phyloP scores from a whole-genome alignment of 371 early-diverging fungal genomes.

The Syncephalastrum monosporum region DNA sequence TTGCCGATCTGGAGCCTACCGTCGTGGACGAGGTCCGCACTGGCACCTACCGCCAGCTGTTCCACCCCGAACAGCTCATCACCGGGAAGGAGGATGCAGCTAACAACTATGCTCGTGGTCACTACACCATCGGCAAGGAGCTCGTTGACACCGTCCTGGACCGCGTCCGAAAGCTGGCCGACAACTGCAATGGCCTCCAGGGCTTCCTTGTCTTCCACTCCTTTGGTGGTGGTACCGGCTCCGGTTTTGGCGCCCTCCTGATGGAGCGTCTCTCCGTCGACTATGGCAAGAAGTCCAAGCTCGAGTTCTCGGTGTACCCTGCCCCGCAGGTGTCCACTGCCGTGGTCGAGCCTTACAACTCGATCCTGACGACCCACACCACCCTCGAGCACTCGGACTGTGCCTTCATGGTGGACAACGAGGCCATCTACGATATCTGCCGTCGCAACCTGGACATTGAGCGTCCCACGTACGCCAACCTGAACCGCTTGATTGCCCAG shows the following conservation, averaged over 20 bases:
- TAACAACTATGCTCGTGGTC: slow-evolving; percentile 99
- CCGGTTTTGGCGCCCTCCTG: slow-evolving; percentile 97
- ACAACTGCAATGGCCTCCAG: slow-evolving; percentile 97
- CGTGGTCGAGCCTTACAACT: slow-evolving; percentile 99
- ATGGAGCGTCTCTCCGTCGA: slow-evolving; percentile 95
- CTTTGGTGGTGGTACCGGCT: slow-evolving; percentile 99
- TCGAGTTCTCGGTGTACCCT: slow-evolving; percentile 98
- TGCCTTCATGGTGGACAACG: slow-evolving; percentile 92
- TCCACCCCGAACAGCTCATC: slow-evolving; percentile 99
- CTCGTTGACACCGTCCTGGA: slow-evolving; percentile 96
- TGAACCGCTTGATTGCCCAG: slow-evolving; percentile 98
- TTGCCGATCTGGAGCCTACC: slow-evolving; percentile 98
- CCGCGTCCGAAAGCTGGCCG: slow-evolving; percentile 96
- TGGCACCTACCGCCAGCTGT: slow-evolving; percentile 96
- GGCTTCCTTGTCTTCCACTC: slow-evolving; percentile 99
- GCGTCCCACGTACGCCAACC: slow-evolving; percentile 95
- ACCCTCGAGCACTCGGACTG: slow-evolving; percentile 95
- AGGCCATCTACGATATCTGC: slow-evolving; percentile 98
- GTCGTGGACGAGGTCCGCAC: slow-evolving; percentile 97
- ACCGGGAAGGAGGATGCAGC: slow-evolving; percentile 99
- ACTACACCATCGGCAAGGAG: slow-evolving; percentile 99
- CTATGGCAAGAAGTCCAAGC: slow-evolving; percentile 98
- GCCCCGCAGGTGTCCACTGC: slow-evolving; percentile 97
- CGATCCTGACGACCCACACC: slow-evolving; percentile 94
- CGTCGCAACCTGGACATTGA: slow-evolving; percentile 96